Conservation (phyloP, 306 rosid species). For the Trifolium repens region DNA sequence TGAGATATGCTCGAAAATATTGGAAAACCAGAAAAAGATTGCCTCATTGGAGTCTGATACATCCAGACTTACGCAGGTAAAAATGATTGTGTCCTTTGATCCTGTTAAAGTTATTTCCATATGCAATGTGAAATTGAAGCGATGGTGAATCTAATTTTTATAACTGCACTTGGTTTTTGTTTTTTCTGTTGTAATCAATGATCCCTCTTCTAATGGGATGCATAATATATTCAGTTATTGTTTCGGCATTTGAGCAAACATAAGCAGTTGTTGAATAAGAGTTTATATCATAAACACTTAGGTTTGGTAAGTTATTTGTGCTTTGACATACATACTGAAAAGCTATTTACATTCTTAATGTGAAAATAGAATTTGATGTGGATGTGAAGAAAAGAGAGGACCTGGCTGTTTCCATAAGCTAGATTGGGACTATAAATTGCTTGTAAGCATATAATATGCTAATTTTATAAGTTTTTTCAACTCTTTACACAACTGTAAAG, state of each 20-base stretch:
- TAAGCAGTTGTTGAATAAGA: neutral
- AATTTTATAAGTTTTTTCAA: neutral
- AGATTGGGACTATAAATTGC: neutral
- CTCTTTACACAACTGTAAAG: neutral
- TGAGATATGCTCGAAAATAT: constrained; percentile 72
- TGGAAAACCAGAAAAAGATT: constrained; percentile 66
- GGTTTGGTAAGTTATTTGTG: neutral
- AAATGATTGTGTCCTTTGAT: neutral
- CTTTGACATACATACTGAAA: neutral
- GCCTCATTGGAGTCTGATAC: constrained; percentile 65
- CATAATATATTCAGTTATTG: neutral
- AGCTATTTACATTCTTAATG: neutral
- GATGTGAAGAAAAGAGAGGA: constrained; percentile 12
- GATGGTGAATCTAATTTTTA: neutral
- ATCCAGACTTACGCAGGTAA: constrained; percentile 76
- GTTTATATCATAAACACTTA: neutral
- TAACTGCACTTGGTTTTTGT: neutral
- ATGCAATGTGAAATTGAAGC: constrained; percentile 17
- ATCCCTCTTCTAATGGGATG: neutral
- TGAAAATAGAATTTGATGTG: neutral
- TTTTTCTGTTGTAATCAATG: constrained; percentile 14
- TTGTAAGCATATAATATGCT: neutral
- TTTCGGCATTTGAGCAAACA: neutral
- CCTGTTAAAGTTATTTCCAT: neutral
- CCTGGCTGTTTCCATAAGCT: neutral